Base-by-base conservation (phyloP, 352 stramenopile species). In the Globisporangium irregulare region DNA sequence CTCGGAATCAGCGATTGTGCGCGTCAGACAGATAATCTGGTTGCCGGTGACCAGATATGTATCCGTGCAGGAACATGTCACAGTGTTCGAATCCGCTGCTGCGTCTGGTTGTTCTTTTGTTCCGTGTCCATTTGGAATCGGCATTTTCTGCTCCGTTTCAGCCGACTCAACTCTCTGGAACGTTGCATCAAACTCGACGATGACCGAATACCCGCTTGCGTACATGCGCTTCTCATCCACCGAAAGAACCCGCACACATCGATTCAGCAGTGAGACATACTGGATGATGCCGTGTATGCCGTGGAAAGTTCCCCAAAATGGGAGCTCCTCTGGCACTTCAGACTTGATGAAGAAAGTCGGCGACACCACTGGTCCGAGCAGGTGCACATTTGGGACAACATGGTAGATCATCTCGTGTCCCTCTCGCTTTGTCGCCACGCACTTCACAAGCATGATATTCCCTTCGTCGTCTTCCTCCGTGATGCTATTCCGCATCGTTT, bases 301-400 rank as follows among this genome's bases (percentile, higher is more conserved):
- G 32, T 91, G 75, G 62, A 89, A 94, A 2, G 79, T 89, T 29
- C 86, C 86, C 84, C 84, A 94, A 59, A 94, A 92, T 1, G 86
- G 86, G 25, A 94, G 77, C 60, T 92, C 86, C 64, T 94, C 86
- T 0, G 84, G 84, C 1, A 94, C 86, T 36, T 92, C 86, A 0
- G 82, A 94, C 50, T 91, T 90, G 4, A 94, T 66, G 25, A 86
- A 87, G 68, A 94, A 94, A 36, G 70, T 90, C 4, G 79, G 77
- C 29, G 80, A 75, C 10, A 87, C 82, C 62, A 90, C 72, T 0
- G 84, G 84, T 1, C 77, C 72, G 0, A 93, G 69, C 46, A 90
- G 67, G 22, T 90, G 80, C 6, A 90, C 77, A 48, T 91, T 84
- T 0, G 85, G 85, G 1, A 90, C 56, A 1, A 89, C 77, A 18